Percentiles rank a stretch among this genome's conserved stretches.
phyloP scores from a whole-genome alignment of 2,329 filamentous ascomycete genomes.

The Sordariomycetes sp. region DNA sequence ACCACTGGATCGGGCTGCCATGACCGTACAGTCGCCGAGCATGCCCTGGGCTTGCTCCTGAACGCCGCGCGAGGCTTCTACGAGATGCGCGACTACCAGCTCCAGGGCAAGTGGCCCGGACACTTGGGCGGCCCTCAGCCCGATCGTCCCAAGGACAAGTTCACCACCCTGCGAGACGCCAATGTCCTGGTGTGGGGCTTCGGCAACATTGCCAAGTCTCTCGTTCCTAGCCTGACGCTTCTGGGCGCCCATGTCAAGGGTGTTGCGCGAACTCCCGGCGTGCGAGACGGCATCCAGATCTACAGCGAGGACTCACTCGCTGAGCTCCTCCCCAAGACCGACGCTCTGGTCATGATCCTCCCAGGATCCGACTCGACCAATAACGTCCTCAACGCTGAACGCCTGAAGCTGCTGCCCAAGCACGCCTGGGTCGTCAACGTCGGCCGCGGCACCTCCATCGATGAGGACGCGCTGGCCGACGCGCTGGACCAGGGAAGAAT shows the following conservation, averaged over 20 bases:
- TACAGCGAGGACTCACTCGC: conserved; percentile 43
- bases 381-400: conserved; percentile 44
- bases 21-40: conserved; percentile 57
- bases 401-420: conserved; percentile 42
- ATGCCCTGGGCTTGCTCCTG: conserved; percentile 49
- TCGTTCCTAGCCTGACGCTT: conserved; percentile 42
- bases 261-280: conserved; percentile 45
- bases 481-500: conserved; percentile 32
- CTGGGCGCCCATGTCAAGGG: conserved; percentile 51
- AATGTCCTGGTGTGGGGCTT: conserved; percentile 55
- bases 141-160: conserved; percentile 42
- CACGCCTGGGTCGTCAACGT: conserved; percentile 50
- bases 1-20: conserved; percentile 56
- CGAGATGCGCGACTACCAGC: conserved; percentile 55
- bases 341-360: conserved; percentile 60
- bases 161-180: conserved; percentile 51
- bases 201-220: conserved; percentile 55
- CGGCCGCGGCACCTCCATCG: conserved; percentile 36
- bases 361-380: conserved; percentile 47
- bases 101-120: conserved; percentile 45
- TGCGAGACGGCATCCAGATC: conserved; percentile 50
- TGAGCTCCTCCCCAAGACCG: conserved; percentile 44
- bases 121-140: conserved; percentile 53
- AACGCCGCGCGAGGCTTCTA: conserved; percentile 46
- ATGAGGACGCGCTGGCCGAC: conserved; percentile 37